These are phyloP conservation scores for Rhodamnia argentea DNA, from an alignment of 345 rosid species.

Conservation along the genomic window DNA sequence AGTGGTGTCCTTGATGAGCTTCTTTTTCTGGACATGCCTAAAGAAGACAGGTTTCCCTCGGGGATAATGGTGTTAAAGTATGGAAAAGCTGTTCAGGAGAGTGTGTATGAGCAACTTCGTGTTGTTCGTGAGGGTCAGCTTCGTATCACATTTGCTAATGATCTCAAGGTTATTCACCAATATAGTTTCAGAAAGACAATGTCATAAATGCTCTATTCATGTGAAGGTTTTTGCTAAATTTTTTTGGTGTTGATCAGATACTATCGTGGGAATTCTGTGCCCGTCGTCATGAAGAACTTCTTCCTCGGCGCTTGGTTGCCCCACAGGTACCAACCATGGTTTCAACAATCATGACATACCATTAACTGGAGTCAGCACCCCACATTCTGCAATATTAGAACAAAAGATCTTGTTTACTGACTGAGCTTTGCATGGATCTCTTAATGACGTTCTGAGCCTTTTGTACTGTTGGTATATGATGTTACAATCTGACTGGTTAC, in stretches of 20 bases:
- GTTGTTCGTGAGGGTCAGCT: slow-evolving; percentile 98
- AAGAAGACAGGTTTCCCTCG: slow-evolving; percentile 61
- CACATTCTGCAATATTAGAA: not conserved
- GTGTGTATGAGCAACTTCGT: slow-evolving; percentile 94
- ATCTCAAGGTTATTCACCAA: slow-evolving; percentile 55
- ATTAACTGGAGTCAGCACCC: not conserved
- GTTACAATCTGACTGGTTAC: not conserved
- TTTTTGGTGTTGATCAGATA: slow-evolving; percentile 34
- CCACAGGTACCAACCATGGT: slow-evolving; percentile 58
- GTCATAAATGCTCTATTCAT: not conserved
- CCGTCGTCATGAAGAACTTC: slow-evolving; percentile 86
- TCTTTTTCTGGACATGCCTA: slow-evolving; percentile 76
- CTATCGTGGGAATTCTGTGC: slow-evolving; percentile 98
- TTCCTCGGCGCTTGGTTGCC: slow-evolving; percentile 89
- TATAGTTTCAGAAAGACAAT: not conserved
- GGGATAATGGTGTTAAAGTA: slow-evolving; percentile 86
- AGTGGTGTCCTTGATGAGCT: slow-evolving; percentile 97
- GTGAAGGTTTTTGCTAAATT: not conserved
- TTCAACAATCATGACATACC: not conserved
- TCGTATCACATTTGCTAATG: slow-evolving; percentile 78
- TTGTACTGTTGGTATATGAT: not conserved
- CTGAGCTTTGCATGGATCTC: not conserved
- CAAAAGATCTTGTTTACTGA: not conserved
- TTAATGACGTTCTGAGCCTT: not conserved
- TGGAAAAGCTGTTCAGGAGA: slow-evolving; percentile 91